Conservation (phyloP, 208 protist species). For the Wallacemonas sp. region DNA sequence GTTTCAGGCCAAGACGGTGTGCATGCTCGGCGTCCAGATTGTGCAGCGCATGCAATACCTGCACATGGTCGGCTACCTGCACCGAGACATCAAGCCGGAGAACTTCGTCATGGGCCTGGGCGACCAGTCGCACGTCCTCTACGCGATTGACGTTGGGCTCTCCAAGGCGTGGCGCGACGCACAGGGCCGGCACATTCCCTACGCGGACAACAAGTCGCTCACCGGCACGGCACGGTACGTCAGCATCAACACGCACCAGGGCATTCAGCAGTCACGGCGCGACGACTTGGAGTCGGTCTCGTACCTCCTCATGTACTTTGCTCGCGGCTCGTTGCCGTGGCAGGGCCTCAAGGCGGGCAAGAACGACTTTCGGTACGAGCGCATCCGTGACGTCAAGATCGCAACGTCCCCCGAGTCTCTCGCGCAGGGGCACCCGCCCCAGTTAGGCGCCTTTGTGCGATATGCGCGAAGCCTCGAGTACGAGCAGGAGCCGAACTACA, state of each 20-base stretch:
- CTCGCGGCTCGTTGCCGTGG: constrained; percentile 97
- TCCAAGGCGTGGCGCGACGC: constrained; percentile 76
- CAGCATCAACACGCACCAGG: constrained; percentile 98
- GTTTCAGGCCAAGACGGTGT: constrained; percentile 95
- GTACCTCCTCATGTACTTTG: constrained; percentile 98
- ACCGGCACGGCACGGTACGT: constrained; percentile 85
- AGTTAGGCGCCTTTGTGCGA: constrained; percentile 58
- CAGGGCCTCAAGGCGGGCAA: constrained; percentile 66
- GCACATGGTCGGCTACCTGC: constrained; percentile 85
- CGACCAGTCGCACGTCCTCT: constrained; percentile 57
- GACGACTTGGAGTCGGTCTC: constrained; percentile 85
- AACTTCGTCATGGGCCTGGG: constrained; percentile 89
- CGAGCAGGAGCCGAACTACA: constrained; percentile 79
- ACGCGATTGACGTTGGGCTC: constrained; percentile 85
- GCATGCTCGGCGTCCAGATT: constrained; percentile 96
- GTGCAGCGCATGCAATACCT: constrained; percentile 94
- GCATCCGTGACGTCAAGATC: constrained; percentile 66
- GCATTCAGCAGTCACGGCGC: constrained; percentile 92
- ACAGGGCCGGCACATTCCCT: constrained; percentile 76
- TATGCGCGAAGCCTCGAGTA: constrained; percentile 69
- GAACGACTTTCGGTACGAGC: constrained; percentile 37
- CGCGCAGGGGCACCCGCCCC: constrained; percentile 45
- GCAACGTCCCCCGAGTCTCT: constrained; percentile 51
- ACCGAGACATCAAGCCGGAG: constrained; percentile 92
- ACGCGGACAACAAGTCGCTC: constrained; percentile 61